A percentile compares a stretch with the other conserved stretches of the same genome.
These are phyloP conservation scores for Darksidea phi DNA, from an alignment of 495 filamentous ascomycete genomes.

Conservation along the genomic window DNA sequence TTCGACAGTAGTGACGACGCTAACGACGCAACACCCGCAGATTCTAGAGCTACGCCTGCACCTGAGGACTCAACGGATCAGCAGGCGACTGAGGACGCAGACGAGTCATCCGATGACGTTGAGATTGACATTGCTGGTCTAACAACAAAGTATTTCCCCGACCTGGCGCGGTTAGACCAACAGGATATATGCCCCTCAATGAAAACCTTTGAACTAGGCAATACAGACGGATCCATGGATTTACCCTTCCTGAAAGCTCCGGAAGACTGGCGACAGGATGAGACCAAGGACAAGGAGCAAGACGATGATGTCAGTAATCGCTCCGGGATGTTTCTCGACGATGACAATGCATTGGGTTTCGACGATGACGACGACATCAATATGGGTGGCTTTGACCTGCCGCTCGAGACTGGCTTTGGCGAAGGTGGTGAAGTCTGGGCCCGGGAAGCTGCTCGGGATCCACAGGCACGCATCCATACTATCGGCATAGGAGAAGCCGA, in stretches of 20 bases:
- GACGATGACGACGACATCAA: slow-evolving; percentile 69
- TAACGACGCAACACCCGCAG: slow-evolving; percentile 56
- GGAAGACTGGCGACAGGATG: slow-evolving; percentile 75
- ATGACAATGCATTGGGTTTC: slow-evolving; percentile 76
- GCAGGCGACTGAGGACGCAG: slow-evolving; percentile 44
- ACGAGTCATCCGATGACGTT: slow-evolving; percentile 50
- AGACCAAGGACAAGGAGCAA: slow-evolving; percentile 42
- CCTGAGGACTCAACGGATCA: slow-evolving; percentile 45
- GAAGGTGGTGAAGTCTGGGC: slow-evolving; percentile 76
- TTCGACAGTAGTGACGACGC: slow-evolving; percentile 97
- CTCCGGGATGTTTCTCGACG: slow-evolving; percentile 79
- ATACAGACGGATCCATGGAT: slow-evolving; percentile 77
- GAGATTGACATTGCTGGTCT: slow-evolving; percentile 78
- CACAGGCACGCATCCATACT: slow-evolving; percentile 57
- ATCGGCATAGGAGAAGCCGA: slow-evolving; percentile 51
- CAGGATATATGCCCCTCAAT: slow-evolving; percentile 95
- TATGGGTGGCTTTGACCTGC: slow-evolving; percentile 73
- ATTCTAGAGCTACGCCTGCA: slow-evolving; percentile 32
- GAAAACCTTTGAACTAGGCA: slow-evolving; percentile 86
- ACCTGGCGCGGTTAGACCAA: slow-evolving; percentile 69
- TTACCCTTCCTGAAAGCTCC: slow-evolving; percentile 88
- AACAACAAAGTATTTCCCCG: slow-evolving; percentile 79
- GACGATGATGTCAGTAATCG: slow-evolving; percentile 57
- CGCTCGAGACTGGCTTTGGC: slow-evolving; percentile 65
- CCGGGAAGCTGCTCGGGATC: slow-evolving; percentile 62